These are phyloP conservation scores for Fusarium albosuccineum DNA, from an alignment of 2,329 filamentous ascomycete genomes.

Conservation along the genomic window DNA sequence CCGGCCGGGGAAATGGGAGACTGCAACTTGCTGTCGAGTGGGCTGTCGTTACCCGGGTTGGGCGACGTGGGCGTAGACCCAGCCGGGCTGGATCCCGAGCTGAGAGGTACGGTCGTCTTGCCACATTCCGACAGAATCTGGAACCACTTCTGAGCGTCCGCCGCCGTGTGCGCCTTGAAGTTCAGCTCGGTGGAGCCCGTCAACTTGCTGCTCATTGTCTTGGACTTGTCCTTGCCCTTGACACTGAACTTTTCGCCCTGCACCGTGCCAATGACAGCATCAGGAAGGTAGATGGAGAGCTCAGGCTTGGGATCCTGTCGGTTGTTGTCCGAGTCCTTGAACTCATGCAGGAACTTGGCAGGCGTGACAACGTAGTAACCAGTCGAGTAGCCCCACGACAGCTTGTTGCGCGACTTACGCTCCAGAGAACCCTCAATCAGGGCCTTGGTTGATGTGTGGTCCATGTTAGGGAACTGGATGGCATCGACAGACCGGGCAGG, in stretches of 20 bases:
- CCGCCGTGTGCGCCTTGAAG: slow-evolving; percentile 88
- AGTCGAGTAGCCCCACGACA: slow-evolving; percentile 80
- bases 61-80: slow-evolving; percentile 49
- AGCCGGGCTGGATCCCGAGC: slow-evolving; percentile 41
- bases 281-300: slow-evolving; percentile 90
- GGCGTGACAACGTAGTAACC: slow-evolving; percentile 93
- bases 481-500: slow-evolving; percentile 79
- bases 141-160: slow-evolving; percentile 89
- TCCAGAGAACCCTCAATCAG: slow-evolving; percentile 90
- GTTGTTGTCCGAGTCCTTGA: slow-evolving; percentile 87
- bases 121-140: slow-evolving; percentile 75
- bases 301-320: slow-evolving; percentile 84
- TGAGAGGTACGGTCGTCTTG: slow-evolving; percentile 59
- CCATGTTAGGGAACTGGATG: slow-evolving; percentile 89
- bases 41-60: slow-evolving; percentile 26
- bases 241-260: slow-evolving; percentile 90
- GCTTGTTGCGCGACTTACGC: slow-evolving; percentile 89
- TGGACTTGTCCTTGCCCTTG: slow-evolving; percentile 92
- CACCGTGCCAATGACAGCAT: slow-evolving; percentile 80
- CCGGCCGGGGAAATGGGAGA: slow-evolving; percentile 31
- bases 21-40: slow-evolving; percentile 36
- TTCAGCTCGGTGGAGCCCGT: slow-evolving; percentile 82
- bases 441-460: slow-evolving; percentile 82
- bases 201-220: slow-evolving; percentile 84
- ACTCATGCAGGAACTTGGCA: slow-evolving; percentile 92